Base-by-base conservation (phyloP, 805 yeast species). In the Yamadazyma paraphyllophila region DNA sequence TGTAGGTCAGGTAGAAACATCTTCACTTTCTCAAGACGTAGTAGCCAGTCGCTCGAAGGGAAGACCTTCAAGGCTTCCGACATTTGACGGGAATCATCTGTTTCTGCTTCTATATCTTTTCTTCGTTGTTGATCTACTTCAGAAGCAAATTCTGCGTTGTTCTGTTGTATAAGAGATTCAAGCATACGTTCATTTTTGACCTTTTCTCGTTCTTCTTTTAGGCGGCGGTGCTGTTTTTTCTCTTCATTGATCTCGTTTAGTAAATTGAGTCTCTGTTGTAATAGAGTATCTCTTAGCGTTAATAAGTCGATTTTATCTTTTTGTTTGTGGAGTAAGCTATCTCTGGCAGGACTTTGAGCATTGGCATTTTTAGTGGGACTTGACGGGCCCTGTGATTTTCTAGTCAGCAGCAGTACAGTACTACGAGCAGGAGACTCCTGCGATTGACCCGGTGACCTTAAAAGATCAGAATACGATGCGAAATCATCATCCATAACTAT, bases 11-110 rank as follows among this genome's bases (percentile, higher is more conserved):
- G 64, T 41, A 51, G 57, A 44, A 69, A 67, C 43, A 50, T 51
- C 40, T 53, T 58, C 13, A 66, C 51, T 36, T 57, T 49, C 7
- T 50, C 37, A 25, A 65, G 45, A 14, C 73, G 54, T 32, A 54
- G 46, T 8, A 41, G 24, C 69, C 73, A 67, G 39, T 69, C 61
- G 7, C 50, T 48, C 2, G 74, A 63, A 2, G 76, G 74, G 5
- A 59, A 55, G 4, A 69, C 73, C 39, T 65, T 56, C 41, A 69
- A 48, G 16, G 59, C 58, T 8, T 60, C 54, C 11, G 61, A 31
- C 2, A 63, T 51, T 11, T 47, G 48, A 15, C 47, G 47, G 15
- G 58, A 57, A 39, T 63, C 65, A 34, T 47, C 47, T 20, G 32
- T 33, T 29, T 51, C 55, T 12, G 39, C 9, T 2, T 43, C 42